These are phyloP conservation scores for Linnemannia hyalina DNA, from an alignment of 192 early-diverging fungal genomes.

Conservation along the genomic window DNA sequence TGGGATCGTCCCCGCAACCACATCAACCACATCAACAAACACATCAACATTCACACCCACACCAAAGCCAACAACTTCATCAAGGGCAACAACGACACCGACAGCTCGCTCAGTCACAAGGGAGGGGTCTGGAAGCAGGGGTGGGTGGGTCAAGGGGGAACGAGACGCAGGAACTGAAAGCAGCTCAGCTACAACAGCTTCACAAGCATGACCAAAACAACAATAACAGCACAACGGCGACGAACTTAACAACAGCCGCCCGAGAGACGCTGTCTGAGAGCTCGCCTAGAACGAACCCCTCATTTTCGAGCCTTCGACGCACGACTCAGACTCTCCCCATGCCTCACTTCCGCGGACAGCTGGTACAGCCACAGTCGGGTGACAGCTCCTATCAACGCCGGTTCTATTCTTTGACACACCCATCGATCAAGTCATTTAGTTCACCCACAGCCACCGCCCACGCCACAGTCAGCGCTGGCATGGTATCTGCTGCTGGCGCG, in stretches of 20 bases:
- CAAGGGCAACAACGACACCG: constrained; percentile 2
- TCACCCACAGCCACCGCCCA: constrained; percentile 1
- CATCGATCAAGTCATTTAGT: not conserved
- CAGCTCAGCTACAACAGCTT: not conserved
- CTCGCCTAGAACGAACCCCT: not conserved
- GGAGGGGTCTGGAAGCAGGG: not conserved
- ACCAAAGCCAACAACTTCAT: not conserved
- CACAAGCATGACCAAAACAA: not conserved
- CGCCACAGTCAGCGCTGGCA: not conserved
- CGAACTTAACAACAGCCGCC: not conserved
- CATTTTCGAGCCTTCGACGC: not conserved
- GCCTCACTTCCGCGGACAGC: constrained; percentile 45
- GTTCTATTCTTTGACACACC: constrained; percentile 1
- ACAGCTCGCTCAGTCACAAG: not conserved
- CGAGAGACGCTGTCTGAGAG: not conserved
- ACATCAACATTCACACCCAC: not conserved
- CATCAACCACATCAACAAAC: not conserved
- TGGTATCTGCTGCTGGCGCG: not conserved
- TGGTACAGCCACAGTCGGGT: constrained; percentile 9
- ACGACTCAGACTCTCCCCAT: constrained; percentile 26
- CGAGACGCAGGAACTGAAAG: not conserved
- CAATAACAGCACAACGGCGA: not conserved
- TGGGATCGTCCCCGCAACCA: not conserved
- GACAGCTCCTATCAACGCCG: constrained; percentile 24
- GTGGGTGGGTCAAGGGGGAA: not conserved